Conservation (phyloP, 768 basidiomycete genomes). For the Mrakia hoshinonis region DNA sequence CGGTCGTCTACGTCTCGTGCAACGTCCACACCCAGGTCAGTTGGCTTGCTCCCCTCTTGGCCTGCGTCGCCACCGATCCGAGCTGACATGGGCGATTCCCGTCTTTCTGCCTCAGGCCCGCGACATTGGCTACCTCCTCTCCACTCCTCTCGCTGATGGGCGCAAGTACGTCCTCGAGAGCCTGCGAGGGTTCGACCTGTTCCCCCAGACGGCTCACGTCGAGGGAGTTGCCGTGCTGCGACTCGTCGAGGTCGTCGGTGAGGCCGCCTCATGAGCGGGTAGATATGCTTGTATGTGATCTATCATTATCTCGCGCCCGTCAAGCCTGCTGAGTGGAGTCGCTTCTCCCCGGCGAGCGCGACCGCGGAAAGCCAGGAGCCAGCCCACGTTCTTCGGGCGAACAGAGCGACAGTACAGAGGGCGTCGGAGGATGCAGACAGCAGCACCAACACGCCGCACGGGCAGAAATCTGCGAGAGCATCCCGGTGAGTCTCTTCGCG, state of each 20-base stretch:
- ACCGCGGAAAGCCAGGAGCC: no score
- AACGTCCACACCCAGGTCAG: conserved; percentile 75
- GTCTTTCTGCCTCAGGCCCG: conserved; percentile 41
- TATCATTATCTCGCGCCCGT: no score
- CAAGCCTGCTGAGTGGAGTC: no score
- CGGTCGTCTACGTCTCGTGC: conserved; percentile 84
- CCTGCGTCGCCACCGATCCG: conserved; percentile 29
- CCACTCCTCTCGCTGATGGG: conserved; percentile 41
- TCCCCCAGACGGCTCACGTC: conserved; percentile 93
- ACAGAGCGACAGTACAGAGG: no score
- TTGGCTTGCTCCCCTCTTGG: neutral
- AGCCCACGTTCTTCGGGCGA: no score
- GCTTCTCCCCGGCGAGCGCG: no score
- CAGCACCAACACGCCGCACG: no score
- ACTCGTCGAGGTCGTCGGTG: conserved; percentile 6
- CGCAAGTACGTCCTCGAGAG: conserved; percentile 68
- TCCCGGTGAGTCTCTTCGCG: no score
- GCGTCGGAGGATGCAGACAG: no score
- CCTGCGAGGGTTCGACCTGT: conserved; percentile 81
- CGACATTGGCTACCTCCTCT: conserved; percentile 67
- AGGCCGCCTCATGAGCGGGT: neutral
- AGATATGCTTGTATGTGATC: neutral
- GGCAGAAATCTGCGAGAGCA: no score
- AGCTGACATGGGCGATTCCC: neutral
- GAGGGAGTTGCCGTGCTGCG: conserved; percentile 47